Percentiles rank a stretch among this genome's conserved stretches.
phyloP scores from a whole-genome alignment of 805 yeast species.

The Vanderwaltozyma tropicalis region DNA sequence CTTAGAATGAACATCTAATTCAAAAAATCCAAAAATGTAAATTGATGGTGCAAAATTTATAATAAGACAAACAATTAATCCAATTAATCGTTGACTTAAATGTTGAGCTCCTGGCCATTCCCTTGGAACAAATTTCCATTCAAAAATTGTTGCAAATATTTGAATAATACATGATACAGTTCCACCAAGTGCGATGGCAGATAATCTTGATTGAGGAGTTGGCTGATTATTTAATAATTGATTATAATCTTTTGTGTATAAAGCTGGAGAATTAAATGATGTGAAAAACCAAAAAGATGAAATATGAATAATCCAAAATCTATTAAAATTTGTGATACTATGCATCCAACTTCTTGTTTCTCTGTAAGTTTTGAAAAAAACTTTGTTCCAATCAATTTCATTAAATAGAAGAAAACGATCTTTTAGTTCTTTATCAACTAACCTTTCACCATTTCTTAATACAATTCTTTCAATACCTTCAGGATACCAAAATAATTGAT shows the following conservation, averaged over 20 bases:
- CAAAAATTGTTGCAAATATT: slow-evolving; percentile 45
- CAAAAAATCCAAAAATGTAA: slow-evolving; percentile 36
- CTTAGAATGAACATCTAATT: slow-evolving; percentile 22
- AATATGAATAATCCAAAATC: slow-evolving; percentile 71
- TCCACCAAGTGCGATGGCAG: slow-evolving; percentile 62
- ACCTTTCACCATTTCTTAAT: slow-evolving; percentile 33
- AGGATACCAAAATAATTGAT: slow-evolving; percentile 78
- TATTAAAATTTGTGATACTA: slow-evolving; percentile 57
- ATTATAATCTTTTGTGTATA: slow-evolving; percentile 51
- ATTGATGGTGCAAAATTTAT: slow-evolving; percentile 42
- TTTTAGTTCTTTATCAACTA: slow-evolving; percentile 44
- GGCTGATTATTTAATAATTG: slow-evolving; percentile 52
- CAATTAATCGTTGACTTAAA: slow-evolving; percentile 36
- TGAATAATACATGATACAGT: slow-evolving; percentile 48
- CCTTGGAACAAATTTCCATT: slow-evolving; percentile 57
- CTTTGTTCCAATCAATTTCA: slow-evolving; percentile 54
- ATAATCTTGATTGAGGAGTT: slow-evolving; percentile 40
- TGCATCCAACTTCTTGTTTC: slow-evolving; percentile 76
- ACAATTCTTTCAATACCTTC: slow-evolving; percentile 53
- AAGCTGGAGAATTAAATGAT: slow-evolving; percentile 52
- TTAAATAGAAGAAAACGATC: slow-evolving; percentile 48
- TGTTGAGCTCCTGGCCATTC: slow-evolving; percentile 64
- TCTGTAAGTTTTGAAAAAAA: slow-evolving; percentile 62
- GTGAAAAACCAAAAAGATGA: slow-evolving; percentile 73
- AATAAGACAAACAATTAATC: slow-evolving; percentile 34